Percentiles rank a stretch among this genome's conserved stretches.
These are phyloP conservation scores for Fraxinus xanthoxyloides DNA, from an alignment of 305 asterid species.

Conservation along the genomic window DNA sequence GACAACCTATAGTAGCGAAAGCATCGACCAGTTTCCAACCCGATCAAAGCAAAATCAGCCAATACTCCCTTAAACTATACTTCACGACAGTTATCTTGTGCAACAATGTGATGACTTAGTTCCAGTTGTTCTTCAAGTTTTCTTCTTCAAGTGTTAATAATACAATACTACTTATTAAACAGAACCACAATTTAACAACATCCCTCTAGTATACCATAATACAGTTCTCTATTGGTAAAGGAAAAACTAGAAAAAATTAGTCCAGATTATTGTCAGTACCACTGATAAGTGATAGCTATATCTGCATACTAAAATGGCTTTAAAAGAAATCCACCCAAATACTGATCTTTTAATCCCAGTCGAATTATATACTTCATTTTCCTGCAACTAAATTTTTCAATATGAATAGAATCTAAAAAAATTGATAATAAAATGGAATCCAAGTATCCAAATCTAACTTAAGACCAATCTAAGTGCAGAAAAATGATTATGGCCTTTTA, in stretches of 20 bases:
- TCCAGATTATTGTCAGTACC: background rate
- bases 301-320: background rate
- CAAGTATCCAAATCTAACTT: background rate
- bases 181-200: background rate
- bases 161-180: background rate
- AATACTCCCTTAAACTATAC: background rate
- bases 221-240: background rate
- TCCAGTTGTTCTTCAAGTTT: background rate
- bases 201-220: background rate
- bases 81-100: background rate
- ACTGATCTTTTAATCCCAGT: background rate
- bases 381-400: background rate
- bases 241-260: background rate
- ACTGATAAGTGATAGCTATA: background rate
- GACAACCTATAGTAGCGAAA: background rate
- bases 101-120: background rate
- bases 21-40: background rate
- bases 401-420: background rate
- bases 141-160: background rate
- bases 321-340: background rate
- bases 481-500: background rate
- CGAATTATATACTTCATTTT: background rate
- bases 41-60: background rate
- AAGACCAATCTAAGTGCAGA: constrained; percentile 3
- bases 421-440: background rate